Conservation (phyloP, 2,329 filamentous ascomycete species). For the Xylaria sp. region DNA sequence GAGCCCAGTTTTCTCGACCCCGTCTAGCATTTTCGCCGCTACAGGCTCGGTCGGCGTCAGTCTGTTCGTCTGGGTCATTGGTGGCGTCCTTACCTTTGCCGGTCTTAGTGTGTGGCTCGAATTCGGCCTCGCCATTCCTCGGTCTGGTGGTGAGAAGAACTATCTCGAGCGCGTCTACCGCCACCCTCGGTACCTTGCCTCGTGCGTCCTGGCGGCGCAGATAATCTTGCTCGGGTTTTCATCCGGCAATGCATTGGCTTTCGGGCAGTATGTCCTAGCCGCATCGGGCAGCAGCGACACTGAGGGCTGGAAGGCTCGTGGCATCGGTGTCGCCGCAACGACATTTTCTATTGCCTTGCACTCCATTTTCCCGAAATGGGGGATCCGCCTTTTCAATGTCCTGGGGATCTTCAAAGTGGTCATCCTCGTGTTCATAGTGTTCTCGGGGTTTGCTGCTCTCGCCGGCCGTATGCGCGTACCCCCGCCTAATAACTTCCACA, state of each 20-base stretch:
- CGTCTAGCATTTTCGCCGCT: conserved; percentile 62
- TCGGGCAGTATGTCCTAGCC: conserved; percentile 67
- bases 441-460: conserved; percentile 68
- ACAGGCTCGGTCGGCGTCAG: conserved; percentile 63
- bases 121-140: conserved; percentile 70
- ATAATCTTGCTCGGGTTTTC: conserved; percentile 72
- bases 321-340: conserved; percentile 64
- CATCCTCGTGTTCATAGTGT: conserved; percentile 70
- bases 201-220: conserved; percentile 68
- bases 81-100: conserved; percentile 66
- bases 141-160: conserved; percentile 73
- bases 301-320: conserved; percentile 67
- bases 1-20: conserved; percentile 63
- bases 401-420: conserved; percentile 71
- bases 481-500: conserved; percentile 67
- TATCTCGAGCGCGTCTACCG: conserved; percentile 73
- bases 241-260: conserved; percentile 67
- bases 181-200: conserved; percentile 67
- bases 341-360: conserved; percentile 67
- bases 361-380: conserved; percentile 65
- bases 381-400: conserved; percentile 68
- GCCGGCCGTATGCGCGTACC: conserved; percentile 61
- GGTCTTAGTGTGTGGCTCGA: conserved; percentile 72
- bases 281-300: conserved; percentile 59
- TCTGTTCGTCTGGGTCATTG: conserved; percentile 53